Base-by-base conservation (phyloP, 2,329 filamentous ascomycete species). In the Fusarium stilboides region DNA sequence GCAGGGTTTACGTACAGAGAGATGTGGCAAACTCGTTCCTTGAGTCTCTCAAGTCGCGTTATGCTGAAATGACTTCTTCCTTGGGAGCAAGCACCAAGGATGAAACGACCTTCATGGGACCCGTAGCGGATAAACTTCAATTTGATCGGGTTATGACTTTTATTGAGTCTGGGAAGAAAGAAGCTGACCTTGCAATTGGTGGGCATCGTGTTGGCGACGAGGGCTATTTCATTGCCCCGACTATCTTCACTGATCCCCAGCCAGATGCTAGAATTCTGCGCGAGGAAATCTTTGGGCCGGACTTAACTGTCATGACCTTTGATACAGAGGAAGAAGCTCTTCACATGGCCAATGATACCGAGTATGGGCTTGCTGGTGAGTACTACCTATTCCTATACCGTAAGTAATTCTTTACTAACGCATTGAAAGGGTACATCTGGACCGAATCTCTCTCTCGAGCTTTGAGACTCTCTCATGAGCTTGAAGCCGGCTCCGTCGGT, bases 91-190 rank as follows among this genome's bases (percentile, higher is more conserved):
- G 12, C 5, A 31, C 39, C 19, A 40, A 40, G 19, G 19, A 40
- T 40, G n/a, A 19, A 40, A 13, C 28, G 12, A 20, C 39, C 39
- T 20, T 40, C 39, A 40, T 40, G 39, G 39, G 39, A 7, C 39
- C 39, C 7, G 39, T 40, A 13, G 39, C 52, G 1, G 42, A 55
- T 14, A n/a, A 22, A 19, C 14, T 15, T n/a, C 52, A 55, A 19
- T 55, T 28, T 15, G 40, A 47, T 20, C 31, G 52, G 1, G 40
- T 55, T 3, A 55, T 55, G 52, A 14, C 31, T 10, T 40, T 40
- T 5, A 40, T 40, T 6, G 19, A 40, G 39, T 20, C 39, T 40
- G 39, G 39, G 15, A 40, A 14, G 19, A 22, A 40, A 13, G 19
- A 40, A 20, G 39, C n/a, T 22, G 7, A 40, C 10, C n/a, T 40